Evolutionary conservation across 1,284 basidiomycete genomes (phyloP).

Genomic region (Mycena citricolor): DNA sequence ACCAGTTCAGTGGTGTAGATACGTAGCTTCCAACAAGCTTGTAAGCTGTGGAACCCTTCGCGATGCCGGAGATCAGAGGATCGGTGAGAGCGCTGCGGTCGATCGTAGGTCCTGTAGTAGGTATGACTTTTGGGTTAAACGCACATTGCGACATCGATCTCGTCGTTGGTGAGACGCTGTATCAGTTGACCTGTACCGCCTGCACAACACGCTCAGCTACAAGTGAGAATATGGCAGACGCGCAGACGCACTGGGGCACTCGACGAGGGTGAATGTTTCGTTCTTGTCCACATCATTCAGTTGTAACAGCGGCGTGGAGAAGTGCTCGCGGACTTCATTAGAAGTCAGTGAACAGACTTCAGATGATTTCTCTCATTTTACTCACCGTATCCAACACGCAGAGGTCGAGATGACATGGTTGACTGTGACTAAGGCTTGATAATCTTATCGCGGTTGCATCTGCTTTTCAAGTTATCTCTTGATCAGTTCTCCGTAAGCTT

Average conservation of each 20-base stretch:
- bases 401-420: no score
- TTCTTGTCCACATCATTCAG: conserved; percentile 64
- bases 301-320: conserved; percentile 86
- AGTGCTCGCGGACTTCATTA: conserved; percentile 81
- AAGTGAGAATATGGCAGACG: not conserved
- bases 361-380: no score
- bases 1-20: conserved; percentile 85
- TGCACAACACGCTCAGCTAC: conserved; percentile 28
- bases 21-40: conserved; percentile 95
- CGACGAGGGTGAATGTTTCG: conserved; percentile 78
- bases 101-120: conserved; percentile 3
- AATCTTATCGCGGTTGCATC: no score
- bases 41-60: conserved; percentile 83
- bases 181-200: conserved; percentile 93
- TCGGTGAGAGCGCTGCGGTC: conserved; percentile 83
- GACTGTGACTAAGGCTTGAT: no score
- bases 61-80: conserved; percentile 90
- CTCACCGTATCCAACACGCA: no score
- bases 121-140: conserved; percentile 24
- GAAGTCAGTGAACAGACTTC: no score
- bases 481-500: no score
- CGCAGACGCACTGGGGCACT: conserved; percentile 78
- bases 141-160: conserved; percentile 89
- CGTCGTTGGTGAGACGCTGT: conserved; percentile 74
- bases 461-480: no score